A percentile compares a stretch with the other conserved stretches of the same genome.
Evolutionary conservation across 768 basidiomycete genomes (phyloP).

Genomic region (Bullera alba): DNA sequence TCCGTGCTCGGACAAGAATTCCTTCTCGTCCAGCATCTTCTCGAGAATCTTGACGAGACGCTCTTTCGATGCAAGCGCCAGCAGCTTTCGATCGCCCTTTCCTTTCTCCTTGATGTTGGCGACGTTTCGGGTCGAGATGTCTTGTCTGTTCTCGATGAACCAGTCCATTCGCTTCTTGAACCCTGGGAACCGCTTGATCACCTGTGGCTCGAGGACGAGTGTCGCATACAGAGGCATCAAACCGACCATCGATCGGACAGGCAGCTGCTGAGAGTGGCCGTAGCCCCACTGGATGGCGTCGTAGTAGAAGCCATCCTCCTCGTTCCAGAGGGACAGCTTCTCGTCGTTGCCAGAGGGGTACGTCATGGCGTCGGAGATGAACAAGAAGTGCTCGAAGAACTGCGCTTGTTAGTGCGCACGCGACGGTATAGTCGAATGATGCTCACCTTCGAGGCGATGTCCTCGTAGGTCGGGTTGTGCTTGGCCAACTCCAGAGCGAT

Average conservation of each 20-base stretch:
- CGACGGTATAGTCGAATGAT: background rate
- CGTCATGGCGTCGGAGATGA: slow-evolving; percentile 98
- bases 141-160: slow-evolving; percentile 91
- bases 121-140: slow-evolving; percentile 81
- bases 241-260: slow-evolving; percentile 91
- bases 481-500: slow-evolving; percentile 97
- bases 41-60: slow-evolving; percentile 77
- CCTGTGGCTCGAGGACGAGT: slow-evolving; percentile 80
- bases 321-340: slow-evolving; percentile 85
- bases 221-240: slow-evolving; percentile 95
- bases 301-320: slow-evolving; percentile 96
- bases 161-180: slow-evolving; percentile 99
- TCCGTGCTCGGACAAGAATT: slow-evolving; percentile 92
- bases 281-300: slow-evolving; percentile 88
- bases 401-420: slow-evolving; percentile 50
- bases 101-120: slow-evolving; percentile 87
- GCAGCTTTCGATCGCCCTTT: slow-evolving; percentile 73
- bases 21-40: slow-evolving; percentile 95
- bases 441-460: slow-evolving; percentile 97
- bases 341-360: slow-evolving; percentile 66
- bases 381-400: slow-evolving; percentile 77
- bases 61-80: slow-evolving; percentile 88
- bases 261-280: slow-evolving; percentile 75
- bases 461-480: slow-evolving; percentile 95
- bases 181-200: slow-evolving; percentile 85